Evolutionary conservation across 805 yeast genomes (phyloP).

Genomic region (Wickerhamiella domercqiae): DNA sequence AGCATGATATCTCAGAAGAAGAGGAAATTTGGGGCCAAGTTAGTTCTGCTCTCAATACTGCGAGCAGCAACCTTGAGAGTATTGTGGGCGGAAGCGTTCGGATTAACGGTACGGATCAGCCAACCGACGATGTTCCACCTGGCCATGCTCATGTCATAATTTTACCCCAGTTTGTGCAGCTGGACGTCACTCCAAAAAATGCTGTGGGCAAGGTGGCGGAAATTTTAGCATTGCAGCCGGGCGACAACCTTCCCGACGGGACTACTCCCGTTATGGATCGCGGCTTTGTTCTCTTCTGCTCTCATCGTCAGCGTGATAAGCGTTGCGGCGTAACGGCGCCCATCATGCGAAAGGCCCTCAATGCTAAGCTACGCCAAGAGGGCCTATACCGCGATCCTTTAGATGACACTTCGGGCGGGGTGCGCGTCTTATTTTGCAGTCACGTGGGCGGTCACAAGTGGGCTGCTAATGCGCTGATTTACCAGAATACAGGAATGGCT

Average conservation of each 20-base stretch:
- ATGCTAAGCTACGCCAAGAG: constrained; percentile 49
- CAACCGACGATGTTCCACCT: constrained; percentile 8
- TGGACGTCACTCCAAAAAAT: constrained; percentile 17
- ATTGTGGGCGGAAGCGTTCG: constrained; percentile 16
- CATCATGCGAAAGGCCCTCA: constrained; percentile 65
- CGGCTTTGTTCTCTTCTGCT: constrained; percentile 52
- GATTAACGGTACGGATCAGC: constrained; percentile 19
- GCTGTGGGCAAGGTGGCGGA: constrained; percentile 15
- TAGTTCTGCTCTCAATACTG: constrained; percentile 26
- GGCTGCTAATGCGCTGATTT: constrained; percentile 77
- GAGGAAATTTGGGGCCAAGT: constrained; percentile 13
- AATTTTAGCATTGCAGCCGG: constrained; percentile 11
- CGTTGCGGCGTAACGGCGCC: constrained; percentile 93
- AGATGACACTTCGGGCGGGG: constrained; percentile 65
- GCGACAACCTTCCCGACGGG: constrained; percentile 11
- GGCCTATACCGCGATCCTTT: constrained; percentile 63
- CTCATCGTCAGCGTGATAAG: constrained; percentile 83
- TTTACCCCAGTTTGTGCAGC: constrained; percentile 23
- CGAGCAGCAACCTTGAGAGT: constrained; percentile 4
- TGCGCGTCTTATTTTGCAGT: constrained; percentile 50
- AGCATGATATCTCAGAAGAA: constrained; percentile 45
- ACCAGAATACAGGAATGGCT: constrained; percentile 54
- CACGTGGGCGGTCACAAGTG: constrained; percentile 96
- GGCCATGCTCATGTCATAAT: constrained; percentile 12
- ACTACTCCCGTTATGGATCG: constrained; percentile 9